Base-by-base conservation (phyloP, 1,139 yeast species). In the Suhomyces bolitotheri region DNA sequence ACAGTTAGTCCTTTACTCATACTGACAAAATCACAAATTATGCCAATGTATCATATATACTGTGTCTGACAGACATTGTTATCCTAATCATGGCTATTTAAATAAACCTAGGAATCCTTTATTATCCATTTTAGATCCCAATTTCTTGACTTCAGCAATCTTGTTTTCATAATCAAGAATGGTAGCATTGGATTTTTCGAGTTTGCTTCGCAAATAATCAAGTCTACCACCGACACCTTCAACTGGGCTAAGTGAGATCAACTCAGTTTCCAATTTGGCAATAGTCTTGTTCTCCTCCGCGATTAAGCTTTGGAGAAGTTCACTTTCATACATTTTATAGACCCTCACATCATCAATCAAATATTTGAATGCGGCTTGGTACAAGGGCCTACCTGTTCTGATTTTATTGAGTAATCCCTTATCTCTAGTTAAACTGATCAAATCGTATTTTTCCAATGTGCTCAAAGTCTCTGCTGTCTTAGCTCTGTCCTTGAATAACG, bases 381-480 rank as follows among this genome's bases (percentile, higher is more conserved):
- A 90, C 16, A 92, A 65, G 1, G 98, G 98, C 51, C 90, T 80
- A 0, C 96, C 95, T 1, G 95, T 87, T 22, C 66, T 61, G 21
- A 92, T 75, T 6, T 75, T 73, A 32, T 71, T 66, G 24, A 89
- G 64, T 11, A 90, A 73, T 12, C 97, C 97, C 47, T 85, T 82
- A 29, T 82, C 85, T 43, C 87, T 73, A 23, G 73, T 66, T 34
- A 88, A 72, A 1, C 82, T 62, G 26, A 92, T 74, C 55, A 92
- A 64, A 34, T 90, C 97, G 30, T 79, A 76, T 50, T 82, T 85
- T 53, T 90, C 97, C 49, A 92, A 70, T 3, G 84, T 81, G 4
- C 80, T 60, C 28, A 90, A 65, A 0, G 85, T 77, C 1, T 69
- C 61, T 8, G 53, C 43, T 0, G 74, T 64, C n/a, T 61, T 64